Evolutionary conservation across 2,329 filamentous ascomycete genomes (phyloP).

Genomic region (Sporothrix sp.): DNA sequence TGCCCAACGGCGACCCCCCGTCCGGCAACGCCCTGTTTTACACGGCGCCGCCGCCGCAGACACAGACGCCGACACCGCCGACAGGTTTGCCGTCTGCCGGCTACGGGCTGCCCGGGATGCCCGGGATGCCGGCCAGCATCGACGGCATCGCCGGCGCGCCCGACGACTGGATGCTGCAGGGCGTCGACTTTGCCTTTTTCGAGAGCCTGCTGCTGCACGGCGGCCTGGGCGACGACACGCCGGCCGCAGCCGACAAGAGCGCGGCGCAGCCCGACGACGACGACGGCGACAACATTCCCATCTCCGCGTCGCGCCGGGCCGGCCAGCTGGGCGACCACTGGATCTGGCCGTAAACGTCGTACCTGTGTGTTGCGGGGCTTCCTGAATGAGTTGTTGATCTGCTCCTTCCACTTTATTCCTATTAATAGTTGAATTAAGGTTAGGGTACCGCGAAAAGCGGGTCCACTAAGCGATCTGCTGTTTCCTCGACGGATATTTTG

Average conservation of each 20-base stretch:
- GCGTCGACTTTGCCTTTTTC: conserved; percentile 27
- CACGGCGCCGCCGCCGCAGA: not conserved
- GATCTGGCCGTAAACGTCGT: not conserved
- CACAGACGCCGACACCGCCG: not conserved
- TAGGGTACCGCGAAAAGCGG: no score
- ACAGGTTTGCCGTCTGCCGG: no score
- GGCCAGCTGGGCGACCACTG: not conserved
- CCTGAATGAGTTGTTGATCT: no score
- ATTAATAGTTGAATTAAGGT: no score
- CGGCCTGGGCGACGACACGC: not conserved
- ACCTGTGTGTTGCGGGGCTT: no score
- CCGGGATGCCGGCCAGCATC: not conserved
- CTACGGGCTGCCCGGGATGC: no score
- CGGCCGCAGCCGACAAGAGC: not conserved
- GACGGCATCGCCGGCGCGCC: not conserved
- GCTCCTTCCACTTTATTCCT: no score
- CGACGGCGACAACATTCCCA: not conserved
- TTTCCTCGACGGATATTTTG: no score
- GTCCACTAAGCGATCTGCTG: no score
- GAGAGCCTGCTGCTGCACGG: conserved; percentile 19
- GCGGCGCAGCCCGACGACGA: not conserved
- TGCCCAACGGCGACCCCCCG: not conserved
- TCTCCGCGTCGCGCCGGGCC: not conserved
- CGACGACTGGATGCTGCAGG: conserved; percentile 27
- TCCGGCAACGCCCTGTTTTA: conserved; percentile 3